phyloP scores from a whole-genome alignment of 495 filamentous ascomycete genomes.

The Cudoniella acicularis region DNA sequence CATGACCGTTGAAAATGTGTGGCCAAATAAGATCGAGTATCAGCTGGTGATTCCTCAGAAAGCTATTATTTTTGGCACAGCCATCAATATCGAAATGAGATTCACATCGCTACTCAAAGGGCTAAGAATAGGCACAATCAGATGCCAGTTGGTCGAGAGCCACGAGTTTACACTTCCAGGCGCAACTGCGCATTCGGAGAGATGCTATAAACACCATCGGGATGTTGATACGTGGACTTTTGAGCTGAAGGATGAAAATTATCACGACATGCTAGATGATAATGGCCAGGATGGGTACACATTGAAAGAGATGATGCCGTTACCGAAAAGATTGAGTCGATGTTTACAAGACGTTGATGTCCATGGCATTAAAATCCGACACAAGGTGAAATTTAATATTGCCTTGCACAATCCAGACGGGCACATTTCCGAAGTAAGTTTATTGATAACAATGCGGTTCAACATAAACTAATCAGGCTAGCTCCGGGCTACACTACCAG shows the following conservation, averaged over 20 bases:
- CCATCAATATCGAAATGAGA: constrained; percentile 72
- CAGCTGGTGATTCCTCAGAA: constrained; percentile 84
- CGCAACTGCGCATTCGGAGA: constrained; percentile 45
- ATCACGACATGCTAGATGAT: constrained; percentile 64
- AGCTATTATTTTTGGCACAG: constrained; percentile 85
- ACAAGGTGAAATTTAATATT: constrained; percentile 82
- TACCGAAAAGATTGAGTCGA: constrained; percentile 71
- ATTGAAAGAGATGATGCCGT: constrained; percentile 59
- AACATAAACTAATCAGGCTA: constrained; percentile 12
- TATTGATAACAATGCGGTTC: not conserved
- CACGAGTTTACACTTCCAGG: constrained; percentile 60
- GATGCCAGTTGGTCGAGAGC: constrained; percentile 69
- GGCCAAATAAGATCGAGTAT: constrained; percentile 94
- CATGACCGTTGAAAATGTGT: constrained; percentile 92
- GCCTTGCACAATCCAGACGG: constrained; percentile 91
- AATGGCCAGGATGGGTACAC: constrained; percentile 71
- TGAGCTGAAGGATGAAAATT: constrained; percentile 52
- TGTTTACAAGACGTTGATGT: constrained; percentile 86
- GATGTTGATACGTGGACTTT: constrained; percentile 62
- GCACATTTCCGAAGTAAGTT: constrained; percentile 76
- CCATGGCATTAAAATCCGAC: constrained; percentile 78
- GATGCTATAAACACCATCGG: constrained; percentile 57
- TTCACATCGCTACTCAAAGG: constrained; percentile 85
- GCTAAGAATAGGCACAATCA: constrained; percentile 71
- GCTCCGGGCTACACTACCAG: constrained; percentile 79